phyloP scores from a whole-genome alignment of 768 basidiomycete species.

The Rhodotorula paludigena region DNA sequence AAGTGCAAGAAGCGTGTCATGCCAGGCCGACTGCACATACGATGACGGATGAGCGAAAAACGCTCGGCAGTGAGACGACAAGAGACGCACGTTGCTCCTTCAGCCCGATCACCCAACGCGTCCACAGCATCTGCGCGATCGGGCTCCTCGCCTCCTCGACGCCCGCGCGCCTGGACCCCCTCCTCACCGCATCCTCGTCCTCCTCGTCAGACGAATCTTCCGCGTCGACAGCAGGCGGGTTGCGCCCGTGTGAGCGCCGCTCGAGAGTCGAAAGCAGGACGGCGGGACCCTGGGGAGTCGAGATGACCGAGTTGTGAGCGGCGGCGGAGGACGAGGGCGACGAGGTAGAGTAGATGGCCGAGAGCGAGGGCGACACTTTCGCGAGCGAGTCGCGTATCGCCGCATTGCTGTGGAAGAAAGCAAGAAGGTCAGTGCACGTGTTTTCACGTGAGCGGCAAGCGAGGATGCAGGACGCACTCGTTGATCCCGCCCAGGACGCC shows the following conservation, averaged over 20 bases:
- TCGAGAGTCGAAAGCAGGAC: constrained; percentile 55
- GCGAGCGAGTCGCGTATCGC: constrained; percentile 77
- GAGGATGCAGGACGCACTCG: constrained; percentile 58
- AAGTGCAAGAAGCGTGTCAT: not conserved
- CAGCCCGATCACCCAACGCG: constrained; percentile 91
- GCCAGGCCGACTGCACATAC: not conserved
- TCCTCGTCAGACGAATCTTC: constrained; percentile 25
- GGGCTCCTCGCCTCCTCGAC: constrained; percentile 59
- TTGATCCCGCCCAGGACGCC: constrained; percentile 87
- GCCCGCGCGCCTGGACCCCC: not conserved
- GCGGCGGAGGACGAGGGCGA: constrained; percentile 42
- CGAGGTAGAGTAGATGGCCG: constrained; percentile 59
- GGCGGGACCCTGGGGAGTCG: constrained; percentile 76
- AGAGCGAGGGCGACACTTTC: constrained; percentile 64
- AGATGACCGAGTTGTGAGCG: constrained; percentile 59
- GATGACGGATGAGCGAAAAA: not conserved
- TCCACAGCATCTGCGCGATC: constrained; percentile 91
- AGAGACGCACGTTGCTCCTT: constrained; percentile 33
- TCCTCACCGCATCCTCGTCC: not conserved
- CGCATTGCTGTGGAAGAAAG: constrained; percentile 58
- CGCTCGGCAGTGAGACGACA: not conserved
- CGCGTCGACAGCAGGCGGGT: not conserved
- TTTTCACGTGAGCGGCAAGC: not conserved
- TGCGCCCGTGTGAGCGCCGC: not conserved
- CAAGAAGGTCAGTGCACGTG: constrained; percentile 27